Conservation (phyloP, 1,284 basidiomycete genomes). For the Laetiporus sulphureus region DNA sequence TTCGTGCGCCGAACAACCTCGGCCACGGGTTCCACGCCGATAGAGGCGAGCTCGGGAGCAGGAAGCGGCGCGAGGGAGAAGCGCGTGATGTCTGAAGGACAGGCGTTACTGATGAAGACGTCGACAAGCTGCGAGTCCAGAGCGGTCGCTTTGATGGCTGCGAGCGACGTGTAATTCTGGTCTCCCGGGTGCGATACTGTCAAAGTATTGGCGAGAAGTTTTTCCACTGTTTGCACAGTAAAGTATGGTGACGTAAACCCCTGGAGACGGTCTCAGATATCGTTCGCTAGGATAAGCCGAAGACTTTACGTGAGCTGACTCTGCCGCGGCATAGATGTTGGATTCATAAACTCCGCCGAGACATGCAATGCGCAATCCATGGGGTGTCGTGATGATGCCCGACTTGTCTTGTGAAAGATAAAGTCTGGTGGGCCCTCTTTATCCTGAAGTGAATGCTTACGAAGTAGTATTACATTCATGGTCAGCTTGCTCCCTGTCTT, state of each 20-base stretch:
- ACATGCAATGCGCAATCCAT: conserved; percentile 82
- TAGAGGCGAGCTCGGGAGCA: conserved; percentile 36
- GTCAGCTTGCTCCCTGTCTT: conserved; percentile 74
- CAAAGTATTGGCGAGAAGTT: conserved; percentile 62
- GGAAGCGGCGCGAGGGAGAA: conserved; percentile 51
- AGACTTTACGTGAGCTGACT: conserved; percentile 47
- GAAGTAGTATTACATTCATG: conserved; percentile 78
- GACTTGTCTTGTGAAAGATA: conserved; percentile 61
- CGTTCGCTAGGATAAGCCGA: neutral
- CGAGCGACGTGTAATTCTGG: conserved; percentile 55
- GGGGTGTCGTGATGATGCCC: conserved; percentile 72
- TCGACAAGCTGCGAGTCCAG: conserved; percentile 67
- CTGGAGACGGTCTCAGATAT: conserved; percentile 29
- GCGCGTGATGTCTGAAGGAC: conserved; percentile 66
- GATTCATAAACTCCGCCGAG: conserved; percentile 74
- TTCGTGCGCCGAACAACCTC: conserved; percentile 60
- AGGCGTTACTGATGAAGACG: conserved; percentile 76
- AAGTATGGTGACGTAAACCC: conserved; percentile 71
- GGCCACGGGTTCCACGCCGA: conserved; percentile 53
- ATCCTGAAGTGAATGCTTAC: conserved; percentile 38
- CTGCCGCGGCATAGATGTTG: conserved; percentile 46
- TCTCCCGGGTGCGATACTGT: conserved; percentile 35
- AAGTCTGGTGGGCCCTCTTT: neutral
- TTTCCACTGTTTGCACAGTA: conserved; percentile 62
- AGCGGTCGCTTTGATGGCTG: conserved; percentile 55